These are phyloP conservation scores for Fomitopsis pinicola DNA, from an alignment of 1,284 basidiomycete species.

Conservation along the genomic window DNA sequence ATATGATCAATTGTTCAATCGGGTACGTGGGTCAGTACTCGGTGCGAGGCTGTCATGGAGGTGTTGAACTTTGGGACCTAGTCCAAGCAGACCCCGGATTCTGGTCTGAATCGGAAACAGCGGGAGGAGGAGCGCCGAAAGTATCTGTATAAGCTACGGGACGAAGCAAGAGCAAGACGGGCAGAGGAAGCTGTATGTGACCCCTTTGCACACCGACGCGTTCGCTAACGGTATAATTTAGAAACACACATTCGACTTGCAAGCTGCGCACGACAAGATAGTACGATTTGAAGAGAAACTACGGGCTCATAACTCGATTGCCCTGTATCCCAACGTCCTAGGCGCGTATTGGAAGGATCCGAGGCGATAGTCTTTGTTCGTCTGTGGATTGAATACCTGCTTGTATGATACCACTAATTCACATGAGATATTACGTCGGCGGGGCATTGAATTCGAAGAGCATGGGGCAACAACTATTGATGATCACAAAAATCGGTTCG, in stretches of 20 bases:
- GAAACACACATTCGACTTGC: constrained; percentile 65
- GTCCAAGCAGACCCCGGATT: constrained; percentile 43
- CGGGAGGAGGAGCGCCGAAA: constrained; percentile 67
- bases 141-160: constrained; percentile 65
- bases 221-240: constrained; percentile 25
- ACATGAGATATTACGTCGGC: not conserved
- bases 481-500: not conserved
- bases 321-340: constrained; percentile 63
- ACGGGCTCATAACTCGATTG: constrained; percentile 42
- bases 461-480: not conserved
- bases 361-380: not conserved
- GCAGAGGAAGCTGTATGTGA: constrained; percentile 48
- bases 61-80: no score
- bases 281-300: constrained; percentile 58
- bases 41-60: not conserved
- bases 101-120: constrained; percentile 53
- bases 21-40: constrained; percentile 36
- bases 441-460: not conserved
- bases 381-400: not conserved
- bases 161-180: constrained; percentile 61
- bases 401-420: not conserved
- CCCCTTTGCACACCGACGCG: not conserved
- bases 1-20: constrained; percentile 58
- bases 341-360: constrained; percentile 50
- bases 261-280: constrained; percentile 66